Base-by-base conservation (phyloP, 441 rosid genomes). In the Erodium chrysanthum region DNA sequence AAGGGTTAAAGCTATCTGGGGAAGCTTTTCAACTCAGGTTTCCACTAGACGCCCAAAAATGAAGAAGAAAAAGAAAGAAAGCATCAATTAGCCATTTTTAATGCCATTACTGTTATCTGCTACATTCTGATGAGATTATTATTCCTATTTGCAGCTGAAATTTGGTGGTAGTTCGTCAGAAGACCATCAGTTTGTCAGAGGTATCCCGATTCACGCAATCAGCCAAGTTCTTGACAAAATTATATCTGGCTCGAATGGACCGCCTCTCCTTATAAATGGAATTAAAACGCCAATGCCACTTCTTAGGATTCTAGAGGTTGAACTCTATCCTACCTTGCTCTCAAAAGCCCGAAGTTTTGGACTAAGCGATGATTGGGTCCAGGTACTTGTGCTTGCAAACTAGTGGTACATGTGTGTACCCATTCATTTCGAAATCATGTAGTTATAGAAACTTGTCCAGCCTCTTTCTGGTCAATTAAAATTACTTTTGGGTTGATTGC, bases 321-420 rank as follows among this genome's bases (percentile, higher is more conserved):
- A 94, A 72, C 80, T 94, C 66, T 83, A 84, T 80, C 87, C 96
- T 72, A 87, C 86, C 37, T 76, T 85, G 81, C 96, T 94, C 72
- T 94, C 99, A 62, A 94, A 91, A 82, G 97, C 99, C 31, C 82
- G 97, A 75, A 87, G 96, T 74, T 94, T 86, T 74, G 96, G 96
- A 75, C 74, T 94, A 71, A 88, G 84, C 68, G 92, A 88, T 67
- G 79, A 88, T 35, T 94, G 97, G 99, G 84, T 88, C 84, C 92
- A 90, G 73, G 99, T 94, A 84, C 68, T 84, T 71, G 21, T 27
- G 12, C 7, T n/a, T 25, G 15, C 61, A 21, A 15, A 29, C 22
- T 25, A 18, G 18, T 29, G 2, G n/a, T n/a, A n/a, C n/a, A n/a
- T n/a, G n/a, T n/a, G n/a, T n/a, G 18, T 12, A 20, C 27, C 23